Evolutionary conservation across 2,329 filamentous ascomycete genomes (phyloP), one percentile per base, ranked within the genome.

Genomic region (Dactylellina cionopaga): DNA sequence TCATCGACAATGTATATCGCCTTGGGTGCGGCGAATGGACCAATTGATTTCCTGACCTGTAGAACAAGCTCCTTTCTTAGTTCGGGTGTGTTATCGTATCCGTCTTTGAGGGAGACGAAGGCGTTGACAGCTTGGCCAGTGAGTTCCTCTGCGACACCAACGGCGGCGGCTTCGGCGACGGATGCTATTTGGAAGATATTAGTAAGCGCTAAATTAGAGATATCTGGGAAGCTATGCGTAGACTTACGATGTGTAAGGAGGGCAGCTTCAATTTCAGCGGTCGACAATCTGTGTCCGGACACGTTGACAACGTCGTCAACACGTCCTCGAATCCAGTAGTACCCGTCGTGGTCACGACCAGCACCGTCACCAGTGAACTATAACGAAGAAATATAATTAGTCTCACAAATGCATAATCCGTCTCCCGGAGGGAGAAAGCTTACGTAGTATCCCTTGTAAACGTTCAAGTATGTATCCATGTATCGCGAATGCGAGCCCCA

Each of bases 251-350:
- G 93, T 84, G 98, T 94, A 76, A 99, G 89, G 51, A 99, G 88
- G 15, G 95, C 95, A 25, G 95, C 95, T 83, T 99, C 95, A 76
- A 99, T 99, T 82, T 99, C 95, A 33, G 95, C 94, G 7, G 95
- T 99, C 13, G 94, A 98, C 74, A 99, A 86, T 80, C 95, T 90
- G 82, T 99, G 95, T 25, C 95, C 95, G 77, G 91, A 95, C 74
- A 99, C 95, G 82, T 99, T 99, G 81, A 99, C 94, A 43, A 99
- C 95, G 78, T 99, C 95, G 80, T 99, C 95, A 58, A 99, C 95
- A 81, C 95, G 92, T 76, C 95, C 95, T 74, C 95, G 92, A 80
- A 99, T 99, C 95, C 95, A 99, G 88, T 98, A 99, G 85, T 97
- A 99, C 65, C 95, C 95, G 78, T 99, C 95, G 82, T 96, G 91